Percentiles rank a stretch among this genome's conserved stretches.
phyloP scores from a whole-genome alignment of 768 basidiomycete genomes.

The Hericium alpestre region DNA sequence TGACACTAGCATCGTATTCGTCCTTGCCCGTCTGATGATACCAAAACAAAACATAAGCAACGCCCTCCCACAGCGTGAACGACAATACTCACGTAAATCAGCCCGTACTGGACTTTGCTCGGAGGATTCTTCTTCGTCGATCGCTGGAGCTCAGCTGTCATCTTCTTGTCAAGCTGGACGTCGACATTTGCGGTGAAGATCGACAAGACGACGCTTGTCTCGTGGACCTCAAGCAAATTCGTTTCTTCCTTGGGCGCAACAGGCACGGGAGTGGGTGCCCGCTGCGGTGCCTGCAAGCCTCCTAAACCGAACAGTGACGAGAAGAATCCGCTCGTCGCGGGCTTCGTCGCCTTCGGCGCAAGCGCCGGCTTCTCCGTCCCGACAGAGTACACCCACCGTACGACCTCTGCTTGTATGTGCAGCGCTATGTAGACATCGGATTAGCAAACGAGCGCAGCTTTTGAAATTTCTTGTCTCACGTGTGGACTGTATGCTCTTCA shows the following conservation, averaged over 20 bases:
- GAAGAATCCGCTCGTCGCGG: slow-evolving; percentile 24
- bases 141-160: slow-evolving; percentile 65
- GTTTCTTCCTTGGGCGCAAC: slow-evolving; percentile 18
- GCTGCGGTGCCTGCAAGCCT: slow-evolving; percentile 21
- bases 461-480: slow-evolving; percentile 28
- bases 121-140: slow-evolving; percentile 96
- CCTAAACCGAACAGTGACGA: slow-evolving; percentile 28
- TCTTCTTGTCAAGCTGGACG: slow-evolving; percentile 54
- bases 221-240: slow-evolving; percentile 27
- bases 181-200: slow-evolving; percentile 59
- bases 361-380: slow-evolving; percentile 48
- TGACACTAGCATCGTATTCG: slow-evolving; percentile 63
- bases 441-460: not conserved
- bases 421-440: slow-evolving; percentile 35
- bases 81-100: slow-evolving; percentile 63
- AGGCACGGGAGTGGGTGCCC: slow-evolving; percentile 20
- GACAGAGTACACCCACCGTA: slow-evolving; percentile 64
- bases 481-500: slow-evolving; percentile 51
- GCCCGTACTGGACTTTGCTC: slow-evolving; percentile 55
- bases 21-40: slow-evolving; percentile 61
- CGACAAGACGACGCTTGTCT: slow-evolving; percentile 48
- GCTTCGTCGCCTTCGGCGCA: slow-evolving; percentile 13
- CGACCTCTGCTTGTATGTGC: slow-evolving; percentile 72
- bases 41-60: not conserved
- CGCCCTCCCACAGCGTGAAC: not conserved